Evolutionary conservation across 2,329 filamentous ascomycete genomes (phyloP), one percentile per base, ranked within the genome.

Genomic region (Aureobasidium uvarum): DNA sequence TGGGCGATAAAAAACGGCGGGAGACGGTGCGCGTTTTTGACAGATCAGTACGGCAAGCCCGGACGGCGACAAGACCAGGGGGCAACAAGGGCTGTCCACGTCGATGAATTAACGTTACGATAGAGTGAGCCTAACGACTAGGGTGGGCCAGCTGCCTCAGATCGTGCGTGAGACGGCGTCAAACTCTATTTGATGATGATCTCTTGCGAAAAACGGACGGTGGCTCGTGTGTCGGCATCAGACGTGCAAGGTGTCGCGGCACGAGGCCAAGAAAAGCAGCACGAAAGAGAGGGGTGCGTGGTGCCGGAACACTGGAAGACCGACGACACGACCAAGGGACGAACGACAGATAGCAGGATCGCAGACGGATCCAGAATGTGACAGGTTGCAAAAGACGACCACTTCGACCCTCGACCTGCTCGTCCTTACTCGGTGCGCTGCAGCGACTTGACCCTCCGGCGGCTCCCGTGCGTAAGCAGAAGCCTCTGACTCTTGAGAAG

Each of bases 11-110:
- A 50, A 65, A 50, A 65, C 62, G 51, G 43, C 51, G 62, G 43
- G 52, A 65, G 62, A 58, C 52, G 62, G 52, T 41, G 52, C 43
- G 62, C 51, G 62, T 51, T 65, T 56, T 65, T 58, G 62, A 65
- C 51, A 65, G 62, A 64, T 64, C 62, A 45, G 41, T 55, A 46
- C 62, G 62, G 51, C 51, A 65, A 58, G 62, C 41, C 41, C 43
- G 62, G 62, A 48, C 51, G 59, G 48, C 46, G 59, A 52, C 46
- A 45, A 51, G 59, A 52, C 59, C 25, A 63, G 59, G 59, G 46
- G 36, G 31, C 41, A 51, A 50, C n/a, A 25, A 50, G 31, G 31
- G 43, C 43, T 50, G 43, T 46, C 43, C 18, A 45, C 39, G 31
- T 62, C 33, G 48, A 51, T 52, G 39, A 8, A 52, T 43, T 52